Evolutionary conservation across 768 basidiomycete genomes (phyloP), one percentile per base, ranked within the genome.

Genomic region (Lentinula sp.): DNA sequence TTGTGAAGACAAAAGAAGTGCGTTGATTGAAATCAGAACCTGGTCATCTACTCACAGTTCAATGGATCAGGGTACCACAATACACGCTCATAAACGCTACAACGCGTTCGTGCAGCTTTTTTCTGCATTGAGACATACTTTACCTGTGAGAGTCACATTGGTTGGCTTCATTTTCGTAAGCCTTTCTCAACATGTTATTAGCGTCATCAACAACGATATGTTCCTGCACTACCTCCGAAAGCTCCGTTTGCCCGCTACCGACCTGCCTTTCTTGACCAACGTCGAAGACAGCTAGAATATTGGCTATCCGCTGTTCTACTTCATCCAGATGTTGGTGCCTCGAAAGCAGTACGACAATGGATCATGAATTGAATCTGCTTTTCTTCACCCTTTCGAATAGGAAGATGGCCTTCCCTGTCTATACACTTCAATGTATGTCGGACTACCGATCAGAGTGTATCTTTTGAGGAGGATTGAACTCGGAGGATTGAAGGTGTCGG

Each of bases 311-410:
- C 80, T 0, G 78, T 89, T 1, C 67, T 90, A 0, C 73, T 90
- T 1, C 88, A 90, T 65, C 88, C 88, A 4, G 88, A 90, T 54
- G 74, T 89, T 6, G 88, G 88, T 2, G 83, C 81, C 0, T 82
- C 79, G 49, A 78, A 83, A 57, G 81, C 78, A 1, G 86, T 87
- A 10, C 34, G 83, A 61, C 67, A 73, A 46, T 90, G 88, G 88
- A 80, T 89, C 39, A 82, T 84, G 74, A 70, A 78, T 52, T 78
- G 45, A 46, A 46, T 23, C 45, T n/a, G n/a, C 18, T 6, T 21
- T 21, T 3, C n/a, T 46, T 46, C 8, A 8, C 45, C 18, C 6
- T 46, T 46, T 23, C n/a, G n/a, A 46, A 2, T 46, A 9, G 43
- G 39, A 39, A 39, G 39, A 15, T 39, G 10, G 39, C 39, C 10